Evolutionary conservation across 2,329 filamentous ascomycete genomes (phyloP).

Genomic region (Stemphylium lycopersici): DNA sequence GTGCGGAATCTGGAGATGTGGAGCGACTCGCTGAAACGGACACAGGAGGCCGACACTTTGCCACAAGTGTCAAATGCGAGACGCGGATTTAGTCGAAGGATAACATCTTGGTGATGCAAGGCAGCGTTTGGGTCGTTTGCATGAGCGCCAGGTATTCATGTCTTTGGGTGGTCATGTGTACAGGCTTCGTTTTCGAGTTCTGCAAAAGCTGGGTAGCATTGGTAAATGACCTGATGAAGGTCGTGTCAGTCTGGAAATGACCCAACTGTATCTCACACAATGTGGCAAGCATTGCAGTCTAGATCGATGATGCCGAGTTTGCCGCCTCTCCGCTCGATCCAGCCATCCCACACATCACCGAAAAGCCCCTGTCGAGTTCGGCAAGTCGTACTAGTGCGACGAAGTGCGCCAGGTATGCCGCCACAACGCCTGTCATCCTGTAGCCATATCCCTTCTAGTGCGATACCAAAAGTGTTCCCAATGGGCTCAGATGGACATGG

Average conservation of each 20-base stretch:
- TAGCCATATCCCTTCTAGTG: slow-evolving; percentile 13
- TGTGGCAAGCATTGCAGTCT: neutral
- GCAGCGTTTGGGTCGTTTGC: no score
- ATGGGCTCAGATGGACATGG: slow-evolving; percentile 12
- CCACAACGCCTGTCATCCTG: slow-evolving; percentile 13
- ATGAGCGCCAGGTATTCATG: no score
- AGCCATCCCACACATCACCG: slow-evolving; percentile 4
- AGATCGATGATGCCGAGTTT: neutral
- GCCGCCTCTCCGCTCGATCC: neutral
- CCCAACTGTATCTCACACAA: neutral
- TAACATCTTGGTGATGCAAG: neutral
- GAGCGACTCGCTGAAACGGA: slow-evolving; percentile 24
- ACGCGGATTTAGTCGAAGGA: neutral
- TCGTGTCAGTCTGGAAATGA: no score
- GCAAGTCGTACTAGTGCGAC: slow-evolving; percentile 2
- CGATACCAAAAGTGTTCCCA: slow-evolving; percentile 5
- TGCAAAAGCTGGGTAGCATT: neutral
- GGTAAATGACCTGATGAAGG: no score
- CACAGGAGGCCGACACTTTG: slow-evolving; percentile 5
- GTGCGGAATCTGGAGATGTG: slow-evolving; percentile 12
- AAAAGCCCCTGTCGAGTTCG: neutral
- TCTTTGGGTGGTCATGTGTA: neutral
- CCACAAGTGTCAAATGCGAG: slow-evolving; percentile 2
- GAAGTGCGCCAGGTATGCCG: neutral
- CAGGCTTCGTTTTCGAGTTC: neutral